Evolutionary conservation across 345 rosid species (phyloP), one percentile per base, ranked within the genome.

Genomic region (Dipteronia sinensis): DNA sequence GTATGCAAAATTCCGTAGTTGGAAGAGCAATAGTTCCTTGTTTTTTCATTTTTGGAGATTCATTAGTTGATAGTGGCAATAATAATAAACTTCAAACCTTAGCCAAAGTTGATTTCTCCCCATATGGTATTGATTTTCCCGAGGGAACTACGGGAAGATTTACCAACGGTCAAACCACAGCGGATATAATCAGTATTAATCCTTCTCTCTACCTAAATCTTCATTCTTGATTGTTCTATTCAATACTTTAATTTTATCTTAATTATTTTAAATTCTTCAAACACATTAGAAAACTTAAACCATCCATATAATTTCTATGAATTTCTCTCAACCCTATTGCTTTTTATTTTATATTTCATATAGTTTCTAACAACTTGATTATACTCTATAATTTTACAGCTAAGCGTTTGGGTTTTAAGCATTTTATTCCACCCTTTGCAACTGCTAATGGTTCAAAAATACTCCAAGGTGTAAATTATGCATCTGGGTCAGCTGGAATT

Each of bases 401-500:
- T 25, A 44, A 79, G 67, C 59, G 46, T 4, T 20, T 89, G 73
- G 90, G 88, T 3, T 87, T 86, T 38, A 10, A 29, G 2, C 6
- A 47, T 22, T 82, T 44, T 38, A 84, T 86, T 53, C 88, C 84
- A 38, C 80, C 90, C 3, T 89, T 78, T 40, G 65, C 82, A 11
- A 61, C 71, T 42, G 77, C 83, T 17, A 58, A 25, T 0, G 83
- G 70, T 2, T 0, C 19, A 0, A 80, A 79, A 17, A 61, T 85
- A 22, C 77, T 82, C 11, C 5, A 22, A 10, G 90, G 90, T 0
- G 78, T 86, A 22, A 89, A 89, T 55, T 89, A 89, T 65, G 93
- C 84, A 38, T 87, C 93, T 0, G 88, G 86, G 0, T 71, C 85
- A 1, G 85, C 89, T 0, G 90, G 90, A 66, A 87, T 89, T 46